These are phyloP conservation scores for Cryptomeria japonica DNA, from an alignment of 75 land plant species.

Conservation along the genomic window DNA sequence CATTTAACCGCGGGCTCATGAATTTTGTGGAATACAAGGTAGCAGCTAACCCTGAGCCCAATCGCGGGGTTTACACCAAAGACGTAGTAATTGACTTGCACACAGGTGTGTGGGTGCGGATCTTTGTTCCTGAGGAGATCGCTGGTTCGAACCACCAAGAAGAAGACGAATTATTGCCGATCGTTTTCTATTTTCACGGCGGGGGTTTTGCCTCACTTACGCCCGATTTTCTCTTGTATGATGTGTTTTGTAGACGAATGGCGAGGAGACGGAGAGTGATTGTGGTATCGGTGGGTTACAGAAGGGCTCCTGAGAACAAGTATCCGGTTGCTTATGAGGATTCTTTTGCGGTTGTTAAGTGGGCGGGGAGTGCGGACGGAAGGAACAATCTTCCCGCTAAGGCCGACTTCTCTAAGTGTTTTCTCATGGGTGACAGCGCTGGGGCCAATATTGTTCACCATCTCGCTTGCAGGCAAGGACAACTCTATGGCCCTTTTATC, in stretches of 20 bases:
- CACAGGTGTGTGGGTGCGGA: constrained; percentile 61
- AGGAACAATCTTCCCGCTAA: neutral
- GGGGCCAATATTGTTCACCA: constrained; percentile 65
- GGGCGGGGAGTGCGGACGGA: constrained; percentile 23
- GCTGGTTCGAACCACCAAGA: neutral
- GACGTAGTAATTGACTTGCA: constrained; percentile 59
- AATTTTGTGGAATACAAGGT: constrained; percentile 27
- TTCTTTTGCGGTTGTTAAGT: constrained; percentile 49
- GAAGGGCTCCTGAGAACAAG: constrained; percentile 67
- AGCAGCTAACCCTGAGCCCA: constrained; percentile 35
- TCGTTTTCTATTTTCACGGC: constrained; percentile 85
- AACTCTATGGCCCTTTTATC: neutral
- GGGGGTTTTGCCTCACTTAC: constrained; percentile 67
- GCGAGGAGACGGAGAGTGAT: constrained; percentile 46
- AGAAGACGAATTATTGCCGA: constrained; percentile 37
- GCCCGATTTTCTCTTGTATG: constrained; percentile 41
- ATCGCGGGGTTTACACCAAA: constrained; percentile 40
- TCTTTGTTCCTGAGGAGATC: constrained; percentile 46
- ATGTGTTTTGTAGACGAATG: constrained; percentile 56
- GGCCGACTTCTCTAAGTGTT: constrained; percentile 29
- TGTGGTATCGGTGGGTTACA: constrained; percentile 76
- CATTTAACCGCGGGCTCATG: constrained; percentile 59
- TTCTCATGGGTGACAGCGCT: constrained; percentile 67
- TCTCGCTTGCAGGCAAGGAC: constrained; percentile 24
- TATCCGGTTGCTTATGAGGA: constrained; percentile 77